Percentiles rank a stretch among this genome's conserved stretches.
phyloP scores from a whole-genome alignment of 371 early-diverging fungal genomes.

The Blakeslea trispora region DNA sequence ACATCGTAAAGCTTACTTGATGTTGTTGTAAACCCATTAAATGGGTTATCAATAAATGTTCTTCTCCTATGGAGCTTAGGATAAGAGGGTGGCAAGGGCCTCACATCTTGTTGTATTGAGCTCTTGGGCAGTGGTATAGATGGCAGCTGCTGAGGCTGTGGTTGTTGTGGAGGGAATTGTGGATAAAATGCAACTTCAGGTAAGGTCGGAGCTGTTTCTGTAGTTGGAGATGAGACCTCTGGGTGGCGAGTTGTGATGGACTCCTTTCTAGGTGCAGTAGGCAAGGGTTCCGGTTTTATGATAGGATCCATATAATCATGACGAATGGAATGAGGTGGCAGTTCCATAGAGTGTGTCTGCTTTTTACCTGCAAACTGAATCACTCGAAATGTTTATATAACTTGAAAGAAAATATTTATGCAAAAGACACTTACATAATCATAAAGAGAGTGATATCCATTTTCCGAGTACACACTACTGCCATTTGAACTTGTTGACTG shows the following conservation, averaged over 20 bases:
- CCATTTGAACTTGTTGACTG: not conserved
- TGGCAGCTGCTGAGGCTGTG: no score
- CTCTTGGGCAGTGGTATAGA: no score
- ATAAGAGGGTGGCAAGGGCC: slow-evolving; percentile 10
- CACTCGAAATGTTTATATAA: not conserved
- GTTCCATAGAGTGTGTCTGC: no score
- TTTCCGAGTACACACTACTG: not conserved
- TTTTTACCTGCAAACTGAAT: slow-evolving; percentile 11
- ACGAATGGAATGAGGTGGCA: not conserved
- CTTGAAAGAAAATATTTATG: not conserved
- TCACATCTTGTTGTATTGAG: slow-evolving; percentile 1
- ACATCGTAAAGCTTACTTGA: slow-evolving; percentile 27
- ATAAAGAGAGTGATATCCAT: slow-evolving; percentile 31
- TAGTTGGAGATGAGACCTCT: slow-evolving; percentile 10
- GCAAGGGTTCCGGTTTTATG: slow-evolving; percentile 23
- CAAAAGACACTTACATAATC: slow-evolving; percentile 36
- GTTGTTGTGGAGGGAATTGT: no score
- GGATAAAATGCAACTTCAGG: not conserved
- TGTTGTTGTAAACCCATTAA: slow-evolving; percentile 56
- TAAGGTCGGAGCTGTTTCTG: not conserved
- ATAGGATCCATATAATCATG: slow-evolving; percentile 5
- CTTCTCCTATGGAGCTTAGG: slow-evolving; percentile 35
- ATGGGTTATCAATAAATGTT: slow-evolving; percentile 66
- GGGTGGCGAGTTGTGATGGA: slow-evolving; percentile 20
- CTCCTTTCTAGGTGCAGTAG: slow-evolving; percentile 28